Evolutionary conservation across 2,329 filamentous ascomycete species (phyloP), one percentile per base, ranked within the genome.

Genomic region (Pseudocercospora fuligena): DNA sequence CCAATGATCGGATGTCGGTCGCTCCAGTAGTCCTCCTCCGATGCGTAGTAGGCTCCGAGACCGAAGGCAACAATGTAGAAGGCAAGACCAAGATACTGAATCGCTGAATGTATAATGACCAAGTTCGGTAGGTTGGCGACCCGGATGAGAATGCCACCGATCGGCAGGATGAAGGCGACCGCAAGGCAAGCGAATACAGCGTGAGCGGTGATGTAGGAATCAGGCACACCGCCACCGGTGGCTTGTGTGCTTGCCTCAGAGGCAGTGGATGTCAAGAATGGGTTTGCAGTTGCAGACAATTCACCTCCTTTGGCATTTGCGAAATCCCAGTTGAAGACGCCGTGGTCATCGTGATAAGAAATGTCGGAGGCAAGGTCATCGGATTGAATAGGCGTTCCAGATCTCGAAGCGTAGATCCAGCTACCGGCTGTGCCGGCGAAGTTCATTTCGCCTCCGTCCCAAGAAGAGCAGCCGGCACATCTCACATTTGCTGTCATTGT

Each of bases 401-500:
- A 73, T 27, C 78, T 79, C 49, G 78, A 77, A 9, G 82, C 85
- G 73, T 81, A 86, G 49, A 88, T 85, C 85, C 85, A 88, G 31
- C 33, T 54, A 16, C 82, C 83, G 2, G 73, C 77, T 5, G 73
- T 63, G 36, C 76, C 76, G 2, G 76, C 82, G 65, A 86, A 82
- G 69, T 83, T 80, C 80, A 86, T 85, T 25, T 75, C 78, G 3
- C 85, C 85, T 8, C 84, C 85, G 31, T 74, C 77, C 85, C 85
- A 88, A 61, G 76, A 81, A 47, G 82, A 74, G 73, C 86, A 88
- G 64, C 82, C 86, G 25, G 66, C 77, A 81, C 86, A 88, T 70
- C 78, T 81, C 21, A 89, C 79, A 72, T 88, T 88, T 8, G 86
- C 86, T 27, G 81, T 81, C 83, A 88, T 85, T 9, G 79, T 78